Evolutionary conservation across 2,329 filamentous ascomycete genomes (phyloP).

Genomic region (Chaetomiaceae sp.): DNA sequence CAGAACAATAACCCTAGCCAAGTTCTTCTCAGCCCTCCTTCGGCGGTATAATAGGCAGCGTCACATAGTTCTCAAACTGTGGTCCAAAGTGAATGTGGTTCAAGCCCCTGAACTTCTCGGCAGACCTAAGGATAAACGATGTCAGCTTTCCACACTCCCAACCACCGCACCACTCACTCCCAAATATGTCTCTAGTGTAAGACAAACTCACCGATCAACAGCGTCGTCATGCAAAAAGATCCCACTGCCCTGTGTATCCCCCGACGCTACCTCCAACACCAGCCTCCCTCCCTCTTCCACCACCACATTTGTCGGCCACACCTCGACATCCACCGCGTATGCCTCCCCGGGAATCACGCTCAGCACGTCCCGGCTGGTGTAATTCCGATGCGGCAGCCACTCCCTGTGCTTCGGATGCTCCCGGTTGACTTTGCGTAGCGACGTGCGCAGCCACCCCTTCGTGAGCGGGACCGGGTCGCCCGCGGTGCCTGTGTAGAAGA

Average conservation of each 20-base stretch:
- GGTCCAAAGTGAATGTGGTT: conserved; percentile 53
- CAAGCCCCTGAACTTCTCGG: conserved; percentile 46
- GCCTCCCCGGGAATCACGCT: conserved; percentile 51
- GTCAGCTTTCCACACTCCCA: background rate
- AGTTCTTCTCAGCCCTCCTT: conserved; percentile 29
- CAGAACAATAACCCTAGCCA: too few species aligned
- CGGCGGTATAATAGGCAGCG: conserved; percentile 47
- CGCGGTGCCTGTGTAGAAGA: conserved; percentile 62
- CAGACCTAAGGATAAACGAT: background rate
- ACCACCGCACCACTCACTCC: background rate
- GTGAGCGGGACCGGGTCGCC: conserved; percentile 59
- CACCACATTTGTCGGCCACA: conserved; percentile 55
- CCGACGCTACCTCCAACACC: conserved; percentile 51
- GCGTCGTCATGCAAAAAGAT: conserved; percentile 51
- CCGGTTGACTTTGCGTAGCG: conserved; percentile 50
- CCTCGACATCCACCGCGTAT: conserved; percentile 57
- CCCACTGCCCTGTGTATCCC: conserved; percentile 57
- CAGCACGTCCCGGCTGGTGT: conserved; percentile 52
- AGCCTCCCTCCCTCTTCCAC: conserved; percentile 51
- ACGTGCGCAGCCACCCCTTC: conserved; percentile 61
- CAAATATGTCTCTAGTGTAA: too few species aligned
- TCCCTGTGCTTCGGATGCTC: conserved; percentile 47
- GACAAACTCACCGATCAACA: conserved; percentile 36
- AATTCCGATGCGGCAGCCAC: conserved; percentile 56
- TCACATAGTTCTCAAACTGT: conserved; percentile 47